These are phyloP conservation scores for Mollisia scopiformis DNA, from an alignment of 2,329 filamentous ascomycete genomes.

Conservation along the genomic window DNA sequence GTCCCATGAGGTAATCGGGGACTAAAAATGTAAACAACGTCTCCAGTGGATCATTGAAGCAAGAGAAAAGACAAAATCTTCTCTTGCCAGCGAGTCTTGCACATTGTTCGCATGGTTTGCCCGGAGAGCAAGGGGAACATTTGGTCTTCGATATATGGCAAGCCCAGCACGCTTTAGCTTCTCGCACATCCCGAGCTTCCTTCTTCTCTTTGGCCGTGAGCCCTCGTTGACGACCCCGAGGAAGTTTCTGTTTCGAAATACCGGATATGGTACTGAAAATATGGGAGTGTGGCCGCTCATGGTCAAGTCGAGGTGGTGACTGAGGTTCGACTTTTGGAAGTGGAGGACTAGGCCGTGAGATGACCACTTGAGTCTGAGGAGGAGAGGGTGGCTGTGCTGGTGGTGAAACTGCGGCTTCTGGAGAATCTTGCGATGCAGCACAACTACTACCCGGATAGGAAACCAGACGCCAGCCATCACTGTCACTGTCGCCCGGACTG, in stretches of 20 bases:
- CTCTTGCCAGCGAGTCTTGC: constrained; percentile 34
- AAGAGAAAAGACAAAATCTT: constrained; percentile 35
- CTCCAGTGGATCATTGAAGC: constrained; percentile 38
- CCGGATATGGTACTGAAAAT: constrained; percentile 29
- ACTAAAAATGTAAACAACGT: constrained; percentile 32
- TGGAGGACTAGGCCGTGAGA: background rate
- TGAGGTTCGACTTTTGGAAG: background rate
- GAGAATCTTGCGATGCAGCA: constrained; percentile 24
- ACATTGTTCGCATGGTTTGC: constrained; percentile 36
- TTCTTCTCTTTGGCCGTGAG: constrained; percentile 35
- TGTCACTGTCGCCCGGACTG: constrained; percentile 26
- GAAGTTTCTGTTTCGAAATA: constrained; percentile 26
- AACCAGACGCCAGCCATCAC: constrained; percentile 25
- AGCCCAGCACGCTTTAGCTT: constrained; percentile 37
- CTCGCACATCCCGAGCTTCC: constrained; percentile 35
- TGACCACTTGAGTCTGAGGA: background rate
- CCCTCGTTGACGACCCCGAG: constrained; percentile 30
- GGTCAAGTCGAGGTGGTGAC: constrained; percentile 20
- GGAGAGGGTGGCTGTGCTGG: constrained; percentile 17
- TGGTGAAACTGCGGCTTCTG: constrained; percentile 17
- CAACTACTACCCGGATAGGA: constrained; percentile 21
- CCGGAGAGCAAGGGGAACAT: constrained; percentile 37
- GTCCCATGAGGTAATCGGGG: constrained; percentile 33
- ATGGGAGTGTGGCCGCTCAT: constrained; percentile 27
- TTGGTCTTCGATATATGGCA: constrained; percentile 39